These are phyloP conservation scores for Coemansia reversa DNA, from an alignment of 192 early-diverging fungal genomes.

Conservation along the genomic window DNA sequence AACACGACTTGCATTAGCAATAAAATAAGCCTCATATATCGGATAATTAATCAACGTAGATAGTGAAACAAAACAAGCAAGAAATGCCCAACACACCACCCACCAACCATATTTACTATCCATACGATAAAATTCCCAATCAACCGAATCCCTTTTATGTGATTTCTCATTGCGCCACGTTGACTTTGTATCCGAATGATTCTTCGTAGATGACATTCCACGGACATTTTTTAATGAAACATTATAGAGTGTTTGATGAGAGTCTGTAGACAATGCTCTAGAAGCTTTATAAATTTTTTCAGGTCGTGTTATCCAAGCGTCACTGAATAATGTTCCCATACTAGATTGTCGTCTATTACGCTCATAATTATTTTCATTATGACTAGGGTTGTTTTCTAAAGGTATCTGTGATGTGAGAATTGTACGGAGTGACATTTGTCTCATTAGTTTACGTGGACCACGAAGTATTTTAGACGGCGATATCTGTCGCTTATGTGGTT, in stretches of 20 bases:
- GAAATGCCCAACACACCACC: conserved; percentile 27
- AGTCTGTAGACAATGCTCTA: conserved; percentile 9
- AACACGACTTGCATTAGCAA: background rate
- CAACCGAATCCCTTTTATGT: background rate
- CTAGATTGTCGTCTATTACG: conserved; percentile 9
- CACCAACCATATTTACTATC: conserved; percentile 24
- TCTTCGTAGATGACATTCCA: background rate
- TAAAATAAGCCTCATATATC: conserved; percentile 38
- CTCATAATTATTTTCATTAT: background rate
- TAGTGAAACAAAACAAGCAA: conserved; percentile 24
- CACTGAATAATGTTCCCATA: conserved; percentile 32
- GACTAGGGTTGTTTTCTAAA: background rate
- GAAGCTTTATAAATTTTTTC: conserved; percentile 4
- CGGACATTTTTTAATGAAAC: conserved; percentile 11
- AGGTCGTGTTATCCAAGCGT: conserved; percentile 33
- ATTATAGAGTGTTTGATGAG: conserved; percentile 12
- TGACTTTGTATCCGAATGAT: conserved; percentile 11
- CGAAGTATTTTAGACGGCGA: background rate
- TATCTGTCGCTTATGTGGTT: background rate
- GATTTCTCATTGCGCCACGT: background rate
- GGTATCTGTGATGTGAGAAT: conserved; percentile 13
- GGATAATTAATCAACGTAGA: conserved; percentile 38
- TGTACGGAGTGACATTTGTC: conserved; percentile 26
- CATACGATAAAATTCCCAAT: conserved; percentile 36
- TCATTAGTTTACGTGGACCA: conserved; percentile 28